A percentile compares a stretch with the other conserved stretches of the same genome.
These are phyloP conservation scores for Suillus occidentalis DNA, from an alignment of 768 basidiomycete species.

Conservation along the genomic window DNA sequence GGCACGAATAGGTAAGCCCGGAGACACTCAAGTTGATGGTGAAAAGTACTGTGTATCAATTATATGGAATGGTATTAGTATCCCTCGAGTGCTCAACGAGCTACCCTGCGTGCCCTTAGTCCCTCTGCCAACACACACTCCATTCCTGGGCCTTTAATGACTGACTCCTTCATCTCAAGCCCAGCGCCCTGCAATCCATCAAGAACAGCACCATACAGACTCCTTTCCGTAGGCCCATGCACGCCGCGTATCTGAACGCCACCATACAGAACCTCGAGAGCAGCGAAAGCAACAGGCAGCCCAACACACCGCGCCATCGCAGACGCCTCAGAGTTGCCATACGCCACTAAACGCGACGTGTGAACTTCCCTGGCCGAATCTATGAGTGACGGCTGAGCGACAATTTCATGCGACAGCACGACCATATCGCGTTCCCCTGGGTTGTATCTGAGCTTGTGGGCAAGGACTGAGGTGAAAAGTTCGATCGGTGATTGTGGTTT, in stretches of 20 bases:
- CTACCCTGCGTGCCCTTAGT: conserved; percentile 14
- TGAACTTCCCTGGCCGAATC: conserved; percentile 48
- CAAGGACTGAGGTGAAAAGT: conserved; percentile 69
- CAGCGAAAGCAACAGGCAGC: conserved; percentile 82
- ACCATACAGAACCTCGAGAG: conserved; percentile 69
- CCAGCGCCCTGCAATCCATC: conserved; percentile 52
- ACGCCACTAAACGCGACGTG: conserved; percentile 64
- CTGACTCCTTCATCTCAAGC: conserved; percentile 39
- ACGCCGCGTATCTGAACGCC: conserved; percentile 58
- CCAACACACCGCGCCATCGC: conserved; percentile 95
- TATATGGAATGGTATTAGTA: not conserved
- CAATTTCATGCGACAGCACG: conserved; percentile 81
- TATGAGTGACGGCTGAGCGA: conserved; percentile 35
- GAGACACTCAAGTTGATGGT: not conserved
- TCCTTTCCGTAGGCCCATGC: conserved; percentile 58
- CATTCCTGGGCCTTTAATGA: conserved; percentile 47
- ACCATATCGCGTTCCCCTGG: conserved; percentile 83
- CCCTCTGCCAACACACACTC: conserved; percentile 34
- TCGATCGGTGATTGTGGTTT: conserved; percentile 66
- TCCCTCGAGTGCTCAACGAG: not conserved
- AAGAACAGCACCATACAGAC: conserved; percentile 65
- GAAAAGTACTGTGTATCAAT: not conserved
- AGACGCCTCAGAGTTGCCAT: conserved; percentile 57
- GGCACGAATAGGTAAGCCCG: not conserved
- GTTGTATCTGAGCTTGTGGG: conserved; percentile 67